These are phyloP conservation scores for Cutaneotrichosporon mucoides DNA, from an alignment of 1,284 basidiomycete genomes.

Conservation along the genomic window DNA sequence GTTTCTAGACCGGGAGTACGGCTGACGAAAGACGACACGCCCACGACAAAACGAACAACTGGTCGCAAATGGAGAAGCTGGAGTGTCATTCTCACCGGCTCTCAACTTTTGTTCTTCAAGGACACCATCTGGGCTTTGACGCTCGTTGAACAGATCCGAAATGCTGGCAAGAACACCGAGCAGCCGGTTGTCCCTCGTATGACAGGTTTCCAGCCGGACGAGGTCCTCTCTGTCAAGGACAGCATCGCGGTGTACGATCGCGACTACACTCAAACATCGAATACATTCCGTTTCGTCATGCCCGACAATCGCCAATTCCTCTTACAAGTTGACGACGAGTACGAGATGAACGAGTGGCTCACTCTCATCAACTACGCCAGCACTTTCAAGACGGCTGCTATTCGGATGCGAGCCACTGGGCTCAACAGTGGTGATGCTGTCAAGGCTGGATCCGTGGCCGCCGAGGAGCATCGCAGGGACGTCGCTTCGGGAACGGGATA, in stretches of 20 bases:
- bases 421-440: constrained; percentile 68
- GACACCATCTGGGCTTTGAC: constrained; percentile 66
- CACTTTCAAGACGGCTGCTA: constrained; percentile 79
- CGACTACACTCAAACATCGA: constrained; percentile 67
- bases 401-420: constrained; percentile 71
- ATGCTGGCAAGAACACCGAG: constrained; percentile 32
- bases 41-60: constrained; percentile 67
- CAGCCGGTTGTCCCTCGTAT: constrained; percentile 51
- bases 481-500: constrained; percentile 9
- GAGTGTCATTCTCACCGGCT: constrained; percentile 80
- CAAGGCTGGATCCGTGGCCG: constrained; percentile 74
- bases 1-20: no score
- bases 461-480: constrained; percentile 61
- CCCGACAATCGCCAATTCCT: constrained; percentile 69
- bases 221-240: constrained; percentile 73
- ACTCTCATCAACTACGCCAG: constrained; percentile 90
- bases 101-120: constrained; percentile 88
- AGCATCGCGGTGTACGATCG: constrained; percentile 74
- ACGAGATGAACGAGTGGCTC: constrained; percentile 88
- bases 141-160: constrained; percentile 57
- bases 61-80: constrained; percentile 85
- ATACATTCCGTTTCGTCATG: constrained; percentile 75
- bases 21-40: constrained; percentile 71
- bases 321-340: constrained; percentile 67
- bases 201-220: constrained; percentile 75